Percentiles rank a stretch among this genome's conserved stretches.
Conservation (phyloP, 257 asterid species). For the Fraxinus quadrangulata region DNA sequence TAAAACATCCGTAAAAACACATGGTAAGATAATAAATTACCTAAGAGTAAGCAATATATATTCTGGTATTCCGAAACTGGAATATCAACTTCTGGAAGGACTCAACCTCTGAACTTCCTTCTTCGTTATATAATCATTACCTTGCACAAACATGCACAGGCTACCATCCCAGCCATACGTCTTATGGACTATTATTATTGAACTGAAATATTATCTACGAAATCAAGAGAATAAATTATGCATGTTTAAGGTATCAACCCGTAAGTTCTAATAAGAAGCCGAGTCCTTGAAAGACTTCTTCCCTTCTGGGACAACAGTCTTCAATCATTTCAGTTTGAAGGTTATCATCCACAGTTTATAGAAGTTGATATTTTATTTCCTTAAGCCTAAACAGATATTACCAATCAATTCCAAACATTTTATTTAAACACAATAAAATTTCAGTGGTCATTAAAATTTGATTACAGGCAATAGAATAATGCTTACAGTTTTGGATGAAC, state of each 20-base stretch:
- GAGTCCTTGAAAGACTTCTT: not conserved
- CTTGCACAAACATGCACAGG: not conserved
- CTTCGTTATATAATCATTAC: not conserved
- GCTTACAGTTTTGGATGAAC: slow-evolving; percentile 83
- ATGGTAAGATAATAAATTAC: no score
- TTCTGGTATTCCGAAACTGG: not conserved
- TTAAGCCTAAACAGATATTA: not conserved
- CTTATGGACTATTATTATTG: no score
- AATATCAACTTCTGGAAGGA: not conserved
- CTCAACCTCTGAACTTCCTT: not conserved
- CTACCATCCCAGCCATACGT: not conserved
- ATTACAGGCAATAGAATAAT: not conserved
- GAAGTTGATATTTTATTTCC: not conserved
- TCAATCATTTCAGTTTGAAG: not conserved
- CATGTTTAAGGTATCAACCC: not conserved
- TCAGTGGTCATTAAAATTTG: slow-evolving; percentile 17
- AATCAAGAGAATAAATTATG: not conserved
- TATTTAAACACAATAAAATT: not conserved
- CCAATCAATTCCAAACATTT: not conserved
- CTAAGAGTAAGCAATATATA: not conserved
- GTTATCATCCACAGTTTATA: not conserved
- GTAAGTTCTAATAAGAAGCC: not conserved
- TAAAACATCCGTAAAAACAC: no score
- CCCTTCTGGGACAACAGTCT: not conserved
- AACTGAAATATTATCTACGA: not conserved